Evolutionary conservation across 1,284 basidiomycete genomes (phyloP), one percentile per base, ranked within the genome.

Genomic region (Coniferiporia weirii): DNA sequence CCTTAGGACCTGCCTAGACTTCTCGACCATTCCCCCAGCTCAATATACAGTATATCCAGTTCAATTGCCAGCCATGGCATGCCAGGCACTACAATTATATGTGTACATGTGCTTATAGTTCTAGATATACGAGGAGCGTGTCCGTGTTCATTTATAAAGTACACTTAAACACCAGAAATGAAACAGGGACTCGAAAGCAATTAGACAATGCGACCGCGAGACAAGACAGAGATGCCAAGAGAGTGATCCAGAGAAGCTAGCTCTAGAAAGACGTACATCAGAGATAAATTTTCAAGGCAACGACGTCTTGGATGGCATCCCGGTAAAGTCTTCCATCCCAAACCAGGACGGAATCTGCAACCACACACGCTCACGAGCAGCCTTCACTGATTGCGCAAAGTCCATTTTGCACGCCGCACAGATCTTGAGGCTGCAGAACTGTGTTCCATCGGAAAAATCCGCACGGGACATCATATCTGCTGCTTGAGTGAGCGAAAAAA

Each of bases 401-500:
- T 86, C 86, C 34, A 70, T 69, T 68, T 84, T 85, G 64, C 87
- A 89, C 36, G 76, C 66, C 45, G 74, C 71, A 66, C 87, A 89
- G 60, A 89, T 78, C 67, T 75, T 76, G 64, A 89, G 66, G 53
- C 82, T 83, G 61, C 82, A 77, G 67, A 76, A 74, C 61, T 72
- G 73, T 61, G 76, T 75, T 8, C 83, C 85, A 68, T 86, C 82
- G 48, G 80, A 81, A 67, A 87, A 87, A 69, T 89, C 87, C 59
- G 77, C 83, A 52, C 87, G 74, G 22, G 77, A 76, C 52, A 89
- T 75, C 87, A 89, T 88, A 64, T 87, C 85, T 49, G 76, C 74
- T 17, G 83, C 82, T 69, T 88, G 87, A 8, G 75, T 66, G 45
- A 89, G 77, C 59, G 85, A 84, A 67, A 78, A 87, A 20, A 89